Evolutionary conservation across 2,329 filamentous ascomycete species (phyloP), one percentile per base, ranked within the genome.

Genomic region (Paraphoma chrysanthemicola): DNA sequence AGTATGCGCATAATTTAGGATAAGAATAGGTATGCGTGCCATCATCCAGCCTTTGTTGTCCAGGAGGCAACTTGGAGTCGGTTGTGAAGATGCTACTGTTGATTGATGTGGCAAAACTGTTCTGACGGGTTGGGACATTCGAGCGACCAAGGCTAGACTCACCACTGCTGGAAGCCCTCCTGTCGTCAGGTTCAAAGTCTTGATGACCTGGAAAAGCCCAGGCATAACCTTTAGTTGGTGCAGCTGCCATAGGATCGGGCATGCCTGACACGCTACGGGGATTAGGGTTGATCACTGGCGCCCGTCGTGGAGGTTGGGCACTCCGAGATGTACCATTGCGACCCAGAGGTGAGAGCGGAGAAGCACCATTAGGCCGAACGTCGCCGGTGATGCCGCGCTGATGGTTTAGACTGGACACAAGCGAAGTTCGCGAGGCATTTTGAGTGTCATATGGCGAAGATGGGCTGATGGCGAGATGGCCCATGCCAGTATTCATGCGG

Each of bases 171-270:
- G 80, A 82, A 31, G 75, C 78, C 54, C 80, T 72, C 51, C 79
- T 72, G 39, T 82, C 80, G 42, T 81, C 82, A 36, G 76, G 80
- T 55, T 90, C 86, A 50, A 88, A 85, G 11, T 42, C 39, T 5
- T 23, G 23, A 51, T 90, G 87, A 69, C 92, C 90, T 1, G 91
- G 90, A 66, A 93, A 93, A 63, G 91, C 91, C 90, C 91, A 94
- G 4, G 91, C 89, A 73, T 90, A 90, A 72, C 91, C 91, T 75
- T 92, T 92, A 10, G 90, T 93, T 5, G 91, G 90, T 72, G 92
- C 89, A 30, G 90, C 88, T 39, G 91, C 91, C 64, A 79, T 83
- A 6, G 82, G 81, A 70, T 83, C 79, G 81, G 88, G 69, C 86
- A 89, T 79, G 83, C 91, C 69, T 80, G 86, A 77, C 82, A 85